Conservation (phyloP, 1,284 basidiomycete species). For the Marasmius sp. region DNA sequence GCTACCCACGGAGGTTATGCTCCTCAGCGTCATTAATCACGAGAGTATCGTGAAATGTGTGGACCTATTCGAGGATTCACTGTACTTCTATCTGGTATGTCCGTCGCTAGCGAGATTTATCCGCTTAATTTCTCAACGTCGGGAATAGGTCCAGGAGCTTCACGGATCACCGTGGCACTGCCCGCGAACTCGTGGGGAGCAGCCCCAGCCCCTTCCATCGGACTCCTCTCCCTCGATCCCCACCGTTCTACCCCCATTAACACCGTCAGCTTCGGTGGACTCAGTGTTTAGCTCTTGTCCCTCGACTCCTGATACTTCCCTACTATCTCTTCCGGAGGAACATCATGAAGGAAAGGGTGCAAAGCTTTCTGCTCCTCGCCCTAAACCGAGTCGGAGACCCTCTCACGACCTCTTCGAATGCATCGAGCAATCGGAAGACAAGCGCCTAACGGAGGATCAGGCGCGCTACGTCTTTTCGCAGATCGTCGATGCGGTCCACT, state of each 20-base stretch:
- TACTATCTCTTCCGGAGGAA: neutral
- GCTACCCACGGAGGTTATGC: conserved; percentile 80
- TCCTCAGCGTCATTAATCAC: conserved; percentile 76
- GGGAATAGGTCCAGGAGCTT: conserved; percentile 79
- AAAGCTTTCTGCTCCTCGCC: conserved; percentile 30
- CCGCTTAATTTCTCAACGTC: neutral
- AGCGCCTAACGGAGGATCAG: conserved; percentile 75
- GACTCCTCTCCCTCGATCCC: conserved; percentile 33
- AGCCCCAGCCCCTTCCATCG: conserved; percentile 18
- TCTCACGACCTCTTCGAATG: conserved; percentile 93
- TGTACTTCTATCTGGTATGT: conserved; percentile 86
- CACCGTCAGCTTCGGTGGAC: conserved; percentile 50
- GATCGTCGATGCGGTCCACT: conserved; percentile 82
- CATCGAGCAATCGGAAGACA: conserved; percentile 83
- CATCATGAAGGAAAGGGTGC: neutral
- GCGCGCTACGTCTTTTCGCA: conserved; percentile 85
- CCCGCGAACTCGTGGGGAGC: conserved; percentile 25
- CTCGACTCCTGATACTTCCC: conserved; percentile 19
- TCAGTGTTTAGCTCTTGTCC: conserved; percentile 29
- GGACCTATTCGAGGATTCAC: conserved; percentile 79
- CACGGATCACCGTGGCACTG: conserved; percentile 86
- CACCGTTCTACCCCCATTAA: conserved; percentile 54
- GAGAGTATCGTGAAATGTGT: conserved; percentile 81
- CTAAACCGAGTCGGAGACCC: conserved; percentile 66
- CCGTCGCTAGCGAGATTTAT: conserved; percentile 1